phyloP scores from a whole-genome alignment of 495 filamentous ascomycete genomes.

The Choiromyces venosus region DNA sequence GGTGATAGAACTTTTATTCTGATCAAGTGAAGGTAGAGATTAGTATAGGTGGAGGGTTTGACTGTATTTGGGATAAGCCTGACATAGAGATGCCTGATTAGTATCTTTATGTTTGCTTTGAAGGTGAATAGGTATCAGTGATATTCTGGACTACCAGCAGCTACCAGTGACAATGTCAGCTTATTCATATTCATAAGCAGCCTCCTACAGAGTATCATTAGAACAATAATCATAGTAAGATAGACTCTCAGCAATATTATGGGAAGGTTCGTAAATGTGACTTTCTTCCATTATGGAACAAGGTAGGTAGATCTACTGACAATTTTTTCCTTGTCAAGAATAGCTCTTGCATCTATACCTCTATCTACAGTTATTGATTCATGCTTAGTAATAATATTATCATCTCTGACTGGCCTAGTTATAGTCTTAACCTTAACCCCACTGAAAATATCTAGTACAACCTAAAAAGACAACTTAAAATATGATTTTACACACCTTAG shows the following conservation, averaged over 20 bases:
- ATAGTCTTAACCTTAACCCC: slow-evolving; percentile 3
- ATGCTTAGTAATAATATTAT: slow-evolving; percentile 6
- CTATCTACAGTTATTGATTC: neutral
- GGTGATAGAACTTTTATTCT: neutral
- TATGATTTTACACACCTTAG: no score
- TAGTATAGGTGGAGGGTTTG: neutral
- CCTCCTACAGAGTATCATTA: neutral
- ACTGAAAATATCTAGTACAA: slow-evolving; percentile 8
- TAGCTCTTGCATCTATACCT: neutral
- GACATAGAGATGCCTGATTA: neutral
- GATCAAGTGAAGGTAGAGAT: slow-evolving; percentile 8
- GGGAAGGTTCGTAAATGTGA: neutral
- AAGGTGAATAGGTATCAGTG: neutral
- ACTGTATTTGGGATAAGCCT: neutral
- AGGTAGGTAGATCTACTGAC: neutral
- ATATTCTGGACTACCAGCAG: neutral
- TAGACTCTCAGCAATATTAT: slow-evolving; percentile 1
- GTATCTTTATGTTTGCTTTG: slow-evolving; percentile 2
- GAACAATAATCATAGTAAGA: neutral
- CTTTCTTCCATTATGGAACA: slow-evolving; percentile 5
- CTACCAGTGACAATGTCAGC: neutral
- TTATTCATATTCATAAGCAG: neutral
- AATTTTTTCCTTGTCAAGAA: neutral
- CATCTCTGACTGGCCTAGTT: slow-evolving; percentile 7
- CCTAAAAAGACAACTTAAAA: slow-evolving; percentile 2